Evolutionary conservation across 2,329 filamentous ascomycete species (phyloP).

Genomic region (Xylaria multiplex): DNA sequence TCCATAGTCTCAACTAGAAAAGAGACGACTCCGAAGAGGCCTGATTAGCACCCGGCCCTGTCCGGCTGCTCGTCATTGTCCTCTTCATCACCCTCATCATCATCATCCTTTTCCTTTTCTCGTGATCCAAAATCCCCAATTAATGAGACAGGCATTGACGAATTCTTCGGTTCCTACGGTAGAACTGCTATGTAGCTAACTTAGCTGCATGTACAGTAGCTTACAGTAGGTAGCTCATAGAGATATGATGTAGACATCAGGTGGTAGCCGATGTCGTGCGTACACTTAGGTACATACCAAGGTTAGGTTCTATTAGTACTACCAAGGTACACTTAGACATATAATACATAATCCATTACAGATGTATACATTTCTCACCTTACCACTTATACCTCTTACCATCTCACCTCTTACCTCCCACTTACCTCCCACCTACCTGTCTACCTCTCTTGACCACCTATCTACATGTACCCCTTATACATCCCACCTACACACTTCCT

Average conservation of each 20-base stretch:
- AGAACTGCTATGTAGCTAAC: not conserved
- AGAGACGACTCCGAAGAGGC: slow-evolving; percentile 18
- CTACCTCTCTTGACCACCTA: not conserved
- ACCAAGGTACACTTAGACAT: slow-evolving; percentile 4
- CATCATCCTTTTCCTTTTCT: slow-evolving; percentile 10
- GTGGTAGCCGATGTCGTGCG: slow-evolving; percentile 33
- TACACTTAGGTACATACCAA: slow-evolving; percentile 4
- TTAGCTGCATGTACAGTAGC: too few relatives aligned
- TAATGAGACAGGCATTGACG: slow-evolving; percentile 1
- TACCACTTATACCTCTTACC: too few relatives aligned
- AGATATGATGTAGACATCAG: slow-evolving; percentile 12
- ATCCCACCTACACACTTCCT: not conserved
- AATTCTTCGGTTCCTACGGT: slow-evolving; percentile 25
- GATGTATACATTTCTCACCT: too few relatives aligned
- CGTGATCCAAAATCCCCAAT: slow-evolving; percentile 9
- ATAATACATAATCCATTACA: not conserved
- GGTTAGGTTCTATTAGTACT: not conserved
- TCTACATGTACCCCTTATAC: not conserved
- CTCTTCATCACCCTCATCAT: too few relatives aligned
- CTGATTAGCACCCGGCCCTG: slow-evolving; percentile 3
- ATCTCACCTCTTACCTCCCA: too few relatives aligned
- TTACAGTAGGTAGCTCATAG: too few relatives aligned
- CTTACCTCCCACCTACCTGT: too few relatives aligned
- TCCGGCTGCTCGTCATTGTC: not conserved
- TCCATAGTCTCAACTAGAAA: slow-evolving; percentile 1